Percentiles rank a stretch among this genome's conserved stretches.
These are phyloP conservation scores for Smittium culicis DNA, from an alignment of 371 early-diverging fungal genomes.

Conservation along the genomic window DNA sequence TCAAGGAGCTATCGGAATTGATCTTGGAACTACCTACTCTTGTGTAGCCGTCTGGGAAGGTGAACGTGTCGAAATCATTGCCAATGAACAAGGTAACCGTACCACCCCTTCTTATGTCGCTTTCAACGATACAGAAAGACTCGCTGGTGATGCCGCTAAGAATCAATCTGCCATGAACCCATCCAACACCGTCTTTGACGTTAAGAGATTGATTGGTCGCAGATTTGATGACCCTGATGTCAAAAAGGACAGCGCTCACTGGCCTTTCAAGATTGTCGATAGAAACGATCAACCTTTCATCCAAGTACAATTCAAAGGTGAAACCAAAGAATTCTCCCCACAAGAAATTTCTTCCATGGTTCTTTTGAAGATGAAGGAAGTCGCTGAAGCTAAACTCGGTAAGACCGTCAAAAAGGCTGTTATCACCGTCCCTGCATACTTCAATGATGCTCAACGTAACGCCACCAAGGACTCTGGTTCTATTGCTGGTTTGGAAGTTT, in stretches of 20 bases:
- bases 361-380: constrained; percentile 91
- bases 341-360: constrained; percentile 96
- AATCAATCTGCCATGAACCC: constrained; percentile 84
- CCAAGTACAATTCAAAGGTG: constrained; percentile 73
- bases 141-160: constrained; percentile 90
- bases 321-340: constrained; percentile 83
- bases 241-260: constrained; percentile 84
- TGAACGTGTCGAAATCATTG: constrained; percentile 92
- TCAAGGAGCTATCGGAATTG: constrained; percentile 61
- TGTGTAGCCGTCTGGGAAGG: constrained; percentile 96
- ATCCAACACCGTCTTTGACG: constrained; percentile 84
- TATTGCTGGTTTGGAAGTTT: constrained; percentile 88
- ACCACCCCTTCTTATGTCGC: constrained; percentile 92
- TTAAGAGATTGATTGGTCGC: constrained; percentile 95
- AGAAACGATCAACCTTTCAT: constrained; percentile 70
- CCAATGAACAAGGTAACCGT: constrained; percentile 95
- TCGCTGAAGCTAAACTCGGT: constrained; percentile 89
- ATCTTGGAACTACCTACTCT: constrained; percentile 99
- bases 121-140: constrained; percentile 81
- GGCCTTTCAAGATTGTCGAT: constrained; percentile 76
- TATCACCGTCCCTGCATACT: constrained; percentile 95
- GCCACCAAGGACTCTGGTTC: constrained; percentile 96
- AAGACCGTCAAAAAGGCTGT: constrained; percentile 77
- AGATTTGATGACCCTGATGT: constrained; percentile 76
- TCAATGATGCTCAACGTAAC: constrained; percentile 96